Evolutionary conservation across 768 basidiomycete genomes (phyloP), one percentile per base, ranked within the genome.

Genomic region (Boletus edulis): DNA sequence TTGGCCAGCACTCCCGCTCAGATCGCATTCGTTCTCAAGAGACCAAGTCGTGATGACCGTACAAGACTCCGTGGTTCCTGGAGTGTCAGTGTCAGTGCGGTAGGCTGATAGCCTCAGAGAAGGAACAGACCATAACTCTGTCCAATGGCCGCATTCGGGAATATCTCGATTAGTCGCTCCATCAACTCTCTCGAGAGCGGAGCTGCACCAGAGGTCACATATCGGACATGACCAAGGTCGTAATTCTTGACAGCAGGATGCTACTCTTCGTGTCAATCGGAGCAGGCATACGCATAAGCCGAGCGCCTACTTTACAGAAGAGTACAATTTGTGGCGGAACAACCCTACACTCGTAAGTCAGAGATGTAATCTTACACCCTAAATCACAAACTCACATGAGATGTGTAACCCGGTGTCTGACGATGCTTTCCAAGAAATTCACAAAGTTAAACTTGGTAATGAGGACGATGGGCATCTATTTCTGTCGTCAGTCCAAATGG

Each of bases 51-150:
- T 69, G 51, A 87, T 64, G 0, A 81, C 77, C 0, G 83, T 81
- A 54, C 75, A 77, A 3, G 84, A 82, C 67, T 88, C 87, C 4
- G 87, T 88, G 55, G 85, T 76, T 20, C 87, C 85, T 85, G 44
- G 18, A 24, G 12, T 15, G 6, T 9, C 8, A 12, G 5, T 1
- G 38, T 61, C 5, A 47, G 40, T 24, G 5, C 9, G 20, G 20
- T 4, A 49, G 9, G 12, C 1, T 15, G 38, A 44, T 32, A 10
- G 17, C 20, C 37, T 39, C 13, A 3, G 27, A 22, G 18, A 15
- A 46, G 31, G n/a, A 20, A 60, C 66, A 37, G 53, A 82, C 83
- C 84, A 65, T 84, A 86, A 15, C 77, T 78, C 64, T 86, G 85
- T n/a, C 81, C 83, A n/a, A 86, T 75, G 51, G 72, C 70, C 2